Evolutionary conservation across 2,329 filamentous ascomycete species (phyloP), one percentile per base, ranked within the genome.

Genomic region (Fusarium cyanostomum): DNA sequence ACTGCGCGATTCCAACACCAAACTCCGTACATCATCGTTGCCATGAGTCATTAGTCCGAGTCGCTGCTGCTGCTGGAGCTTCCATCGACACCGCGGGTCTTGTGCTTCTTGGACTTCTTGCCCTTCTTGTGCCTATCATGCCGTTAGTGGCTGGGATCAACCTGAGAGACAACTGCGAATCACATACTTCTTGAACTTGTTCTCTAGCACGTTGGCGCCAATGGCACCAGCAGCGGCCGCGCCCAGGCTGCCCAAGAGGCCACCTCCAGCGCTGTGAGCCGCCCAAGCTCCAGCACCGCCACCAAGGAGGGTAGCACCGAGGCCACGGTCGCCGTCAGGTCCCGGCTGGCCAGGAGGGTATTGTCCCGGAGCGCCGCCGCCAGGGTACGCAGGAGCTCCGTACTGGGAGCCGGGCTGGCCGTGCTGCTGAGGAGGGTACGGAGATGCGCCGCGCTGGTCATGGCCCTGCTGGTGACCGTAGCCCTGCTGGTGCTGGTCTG

Each of bases 261-360:
- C 84, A 26, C 81, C 82, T 11, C 84, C 85, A 16, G 83, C 74
- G 64, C 83, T 80, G 72, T 85, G 81, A 0, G 82, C 84, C 0
- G 83, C 77, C 68, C 80, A 85, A 8, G 81, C 84, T n/a, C 82
- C 84, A 1, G 78, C 83, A 15, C 80, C 83, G 50, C 82, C 81
- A 18, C 84, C 84, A 2, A 83, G 64, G 24, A 87, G 68, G 4
- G 84, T 81, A 2, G 84, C 82, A 5, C 83, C 84, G 15, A 87
- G 78, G 30, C 85, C 85, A 43, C 84, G 82, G n/a, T 87, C 84
- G 38, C 75, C 76, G 35, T 77, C 72, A 6, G 75, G 76, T 3
- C 73, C 72, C 24, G 70, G 62, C 28, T 71, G 69, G 11, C 68
- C 70, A 24, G 68, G 68, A 41, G 46, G 67, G 30, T 70, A 62